phyloP scores from a whole-genome alignment of 1,284 basidiomycete species.

The Sphagnurus paluster region DNA sequence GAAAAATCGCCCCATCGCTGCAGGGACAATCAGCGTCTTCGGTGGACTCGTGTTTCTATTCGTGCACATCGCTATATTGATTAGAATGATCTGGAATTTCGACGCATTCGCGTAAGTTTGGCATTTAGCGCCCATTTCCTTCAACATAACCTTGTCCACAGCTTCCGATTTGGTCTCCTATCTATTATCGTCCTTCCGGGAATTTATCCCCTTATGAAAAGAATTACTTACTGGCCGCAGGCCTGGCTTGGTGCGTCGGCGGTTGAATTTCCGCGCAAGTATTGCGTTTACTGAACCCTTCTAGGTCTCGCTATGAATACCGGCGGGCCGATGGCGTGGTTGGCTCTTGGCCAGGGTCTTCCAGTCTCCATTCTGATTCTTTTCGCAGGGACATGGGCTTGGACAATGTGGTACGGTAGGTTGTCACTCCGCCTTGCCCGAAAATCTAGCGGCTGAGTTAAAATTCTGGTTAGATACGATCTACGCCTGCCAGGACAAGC shows the following conservation, averaged over 20 bases:
- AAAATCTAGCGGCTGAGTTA: neutral
- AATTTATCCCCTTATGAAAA: conserved; percentile 28
- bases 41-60: conserved; percentile 14
- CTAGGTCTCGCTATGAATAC: conserved; percentile 25
- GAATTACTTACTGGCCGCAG: conserved; percentile 29
- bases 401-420: conserved; percentile 23
- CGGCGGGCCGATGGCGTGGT: conserved; percentile 25
- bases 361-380: conserved; percentile 13
- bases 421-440: neutral
- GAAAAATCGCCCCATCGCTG: conserved; percentile 15
- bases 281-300: neutral
- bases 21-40: conserved; percentile 14
- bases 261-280: neutral
- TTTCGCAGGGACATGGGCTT: conserved; percentile 19
- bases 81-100: conserved; percentile 16
- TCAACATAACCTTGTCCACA: neutral
- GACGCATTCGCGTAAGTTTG: conserved; percentile 9
- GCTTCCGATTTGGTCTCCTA: conserved; percentile 13
- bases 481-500: conserved; percentile 72
- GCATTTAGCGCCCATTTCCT: neutral
- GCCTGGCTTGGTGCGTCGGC: conserved; percentile 27
- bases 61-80: conserved; percentile 13
- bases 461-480: conserved; percentile 15
- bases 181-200: conserved; percentile 19
- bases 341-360: conserved; percentile 14